A percentile compares a stretch with the other conserved stretches of the same genome.
Conservation (phyloP, 2,329 filamentous ascomycete species). For the Knoxdaviesia capensis region DNA sequence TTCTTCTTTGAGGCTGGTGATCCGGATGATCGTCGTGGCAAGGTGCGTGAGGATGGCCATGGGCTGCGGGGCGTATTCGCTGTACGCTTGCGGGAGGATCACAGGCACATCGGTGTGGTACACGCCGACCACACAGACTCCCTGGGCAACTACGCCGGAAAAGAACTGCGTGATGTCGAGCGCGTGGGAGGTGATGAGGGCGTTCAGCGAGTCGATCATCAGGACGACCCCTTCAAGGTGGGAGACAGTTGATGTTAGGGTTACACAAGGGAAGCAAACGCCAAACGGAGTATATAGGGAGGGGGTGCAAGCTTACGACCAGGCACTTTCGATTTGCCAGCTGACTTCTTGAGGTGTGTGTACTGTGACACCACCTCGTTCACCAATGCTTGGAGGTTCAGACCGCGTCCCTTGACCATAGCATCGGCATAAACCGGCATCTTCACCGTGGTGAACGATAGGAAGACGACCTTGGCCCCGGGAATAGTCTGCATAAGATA, state of each 20-base stretch:
- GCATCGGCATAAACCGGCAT: conserved; percentile 44
- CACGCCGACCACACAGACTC: conserved; percentile 52
- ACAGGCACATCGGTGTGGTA: conserved; percentile 70
- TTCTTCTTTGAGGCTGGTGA: conserved; percentile 54
- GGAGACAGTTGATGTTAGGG: neutral
- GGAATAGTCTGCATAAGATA: conserved; percentile 14
- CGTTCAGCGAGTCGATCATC: conserved; percentile 62
- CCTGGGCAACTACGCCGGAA: conserved; percentile 43
- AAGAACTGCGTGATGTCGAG: conserved; percentile 47
- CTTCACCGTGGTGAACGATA: conserved; percentile 57
- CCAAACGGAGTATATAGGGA: neutral
- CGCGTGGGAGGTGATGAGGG: conserved; percentile 32
- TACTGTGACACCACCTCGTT: neutral
- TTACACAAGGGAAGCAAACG: neutral
- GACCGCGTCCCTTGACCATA: conserved; percentile 24
- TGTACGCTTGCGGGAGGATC: conserved; percentile 18
- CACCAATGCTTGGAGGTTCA: too few relatives aligned
- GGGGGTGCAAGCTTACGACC: conserved; percentile 1
- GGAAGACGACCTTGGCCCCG: conserved; percentile 50
- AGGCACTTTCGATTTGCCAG: neutral
- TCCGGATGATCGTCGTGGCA: conserved; percentile 66
- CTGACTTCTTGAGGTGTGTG: neutral
- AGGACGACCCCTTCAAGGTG: conserved; percentile 42
- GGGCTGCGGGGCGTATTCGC: conserved; percentile 45
- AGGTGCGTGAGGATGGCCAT: conserved; percentile 61